Evolutionary conservation across 2,329 filamentous ascomycete genomes (phyloP), one percentile per base, ranked within the genome.

Genomic region (Alternaria sp.): DNA sequence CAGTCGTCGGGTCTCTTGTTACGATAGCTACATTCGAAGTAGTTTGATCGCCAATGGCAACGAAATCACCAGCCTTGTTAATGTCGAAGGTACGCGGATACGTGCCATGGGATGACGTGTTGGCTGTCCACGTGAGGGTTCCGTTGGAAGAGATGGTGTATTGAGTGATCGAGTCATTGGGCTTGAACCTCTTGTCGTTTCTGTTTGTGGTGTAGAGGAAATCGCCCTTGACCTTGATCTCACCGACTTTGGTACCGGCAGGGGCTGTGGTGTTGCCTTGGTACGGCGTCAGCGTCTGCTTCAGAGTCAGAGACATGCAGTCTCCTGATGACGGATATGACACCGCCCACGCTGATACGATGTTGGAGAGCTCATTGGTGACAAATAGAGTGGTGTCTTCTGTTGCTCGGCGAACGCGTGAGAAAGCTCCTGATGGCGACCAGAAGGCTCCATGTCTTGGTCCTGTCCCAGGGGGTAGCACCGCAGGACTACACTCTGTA

Each of bases 401-500:
- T 26, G 65, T 61, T n/a, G 31, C 61, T 24, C 66, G 64, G 42
- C 63, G 59, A 9, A 69, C 56, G 13, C 70, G 65, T 7, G 68
- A 71, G 3, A 49, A 58, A 4, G 56, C 56, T 5, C 45, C 55
- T 3, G 64, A 26, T 36, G 74, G 70, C 13, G 74, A 73, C 81
- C 82, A 85, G 73, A 83, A 87, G 4, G 78, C 74, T 11, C 79
- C 82, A 68, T 86, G 85, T 29, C 84, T 80, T 0, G 84, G 84
- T 0, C 85, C 84, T 37, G 82, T 80, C 7, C 84, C 84, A 0
- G 80, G 68, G 2, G 72, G 75, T 0, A 81, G 75, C 28, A 73
- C 65, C n/a, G 77, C 80, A 1, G 80, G 70, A 5, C 78, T 68
- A 59, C 82, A 84, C 11, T 80, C 76, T 1, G 79, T 80, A 17